Base-by-base conservation (phyloP, 306 rosid species). In the Prunus mume region DNA sequence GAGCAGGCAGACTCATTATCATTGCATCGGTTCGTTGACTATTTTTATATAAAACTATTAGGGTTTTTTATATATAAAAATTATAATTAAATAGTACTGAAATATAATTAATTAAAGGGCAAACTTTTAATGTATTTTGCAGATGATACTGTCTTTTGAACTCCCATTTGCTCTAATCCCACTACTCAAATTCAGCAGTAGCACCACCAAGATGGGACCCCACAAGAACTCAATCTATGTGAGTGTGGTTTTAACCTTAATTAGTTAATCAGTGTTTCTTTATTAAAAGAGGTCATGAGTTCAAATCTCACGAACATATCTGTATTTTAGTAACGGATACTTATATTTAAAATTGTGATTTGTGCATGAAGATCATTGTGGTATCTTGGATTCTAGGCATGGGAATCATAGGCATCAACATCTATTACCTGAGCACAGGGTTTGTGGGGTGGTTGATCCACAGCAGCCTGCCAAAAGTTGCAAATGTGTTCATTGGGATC, bases 111-210 rank as follows among this genome's bases (percentile, higher is more conserved):
- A 52, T 6, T 49, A 27, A 30, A 5, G 63, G 34, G 34, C 22
- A 38, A 58, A 17, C 1, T 22, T 47, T 10, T 58, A 1, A 61
- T 68, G 28, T 51, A 7, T 63, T 80, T 58, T 81, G 70, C 93
- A 94, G 98, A 94, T 91, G 97, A 87, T 94, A 69, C 97, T 94
- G 78, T 86, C 97, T 19, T 94, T 94, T 76, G 96, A 91, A 68
- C 93, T 92, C 41, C 97, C 97, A 61, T 94, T 95, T 68, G 96
- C 97, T 69, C 82, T 95, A 27, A 92, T 92, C 75, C 93, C 98
- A 27, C 97, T 92, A 14, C 97, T 94, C 25, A 94, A 92, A 72
- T 94, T 94, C 75, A 94, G 98, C 75, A 86, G 93, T 63, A 88
- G 93, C 49, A 66, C 76, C 41, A 81, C 92, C 61, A 94, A 92